Evolutionary conservation across 2,329 filamentous ascomycete species (phyloP).

Genomic region (Fusarium tanahbumbuense): DNA sequence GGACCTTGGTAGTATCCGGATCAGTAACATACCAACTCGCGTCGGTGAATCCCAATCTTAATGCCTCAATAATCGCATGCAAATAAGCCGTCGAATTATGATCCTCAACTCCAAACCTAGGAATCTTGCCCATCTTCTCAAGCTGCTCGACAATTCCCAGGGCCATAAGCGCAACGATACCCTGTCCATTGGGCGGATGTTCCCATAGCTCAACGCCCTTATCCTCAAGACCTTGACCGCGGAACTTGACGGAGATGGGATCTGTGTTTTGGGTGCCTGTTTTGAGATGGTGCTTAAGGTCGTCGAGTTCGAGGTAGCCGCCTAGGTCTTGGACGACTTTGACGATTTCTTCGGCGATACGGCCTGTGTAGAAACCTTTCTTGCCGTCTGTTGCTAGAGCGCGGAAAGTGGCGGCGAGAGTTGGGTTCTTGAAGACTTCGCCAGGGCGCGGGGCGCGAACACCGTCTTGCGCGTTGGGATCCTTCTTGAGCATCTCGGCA

Average conservation of each 20-base stretch:
- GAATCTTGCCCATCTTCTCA: slow-evolving; percentile 79
- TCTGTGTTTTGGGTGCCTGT: slow-evolving; percentile 80
- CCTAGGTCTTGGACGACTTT: slow-evolving; percentile 81
- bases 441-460: slow-evolving; percentile 80
- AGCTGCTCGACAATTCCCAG: slow-evolving; percentile 91
- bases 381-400: slow-evolving; percentile 83
- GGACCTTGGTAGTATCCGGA: slow-evolving; percentile 77
- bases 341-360: slow-evolving; percentile 83
- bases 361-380: slow-evolving; percentile 89
- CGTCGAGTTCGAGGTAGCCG: slow-evolving; percentile 81
- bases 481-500: slow-evolving; percentile 86
- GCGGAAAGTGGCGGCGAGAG: slow-evolving; percentile 83
- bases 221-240: slow-evolving; percentile 65
- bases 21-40: slow-evolving; percentile 92
- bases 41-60: slow-evolving; percentile 91
- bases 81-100: slow-evolving; percentile 87
- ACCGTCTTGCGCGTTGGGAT: slow-evolving; percentile 74
- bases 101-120: slow-evolving; percentile 74
- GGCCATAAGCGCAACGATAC: slow-evolving; percentile 93
- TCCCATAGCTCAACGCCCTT: slow-evolving; percentile 88
- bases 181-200: slow-evolving; percentile 95
- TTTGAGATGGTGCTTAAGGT: slow-evolving; percentile 79
- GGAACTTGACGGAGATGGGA: slow-evolving; percentile 84
- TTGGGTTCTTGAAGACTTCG: slow-evolving; percentile 89
- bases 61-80: slow-evolving; percentile 86